Evolutionary conservation across 768 basidiomycete genomes (phyloP), one percentile per base, ranked within the genome.

Genomic region (Lactifluus volemus): DNA sequence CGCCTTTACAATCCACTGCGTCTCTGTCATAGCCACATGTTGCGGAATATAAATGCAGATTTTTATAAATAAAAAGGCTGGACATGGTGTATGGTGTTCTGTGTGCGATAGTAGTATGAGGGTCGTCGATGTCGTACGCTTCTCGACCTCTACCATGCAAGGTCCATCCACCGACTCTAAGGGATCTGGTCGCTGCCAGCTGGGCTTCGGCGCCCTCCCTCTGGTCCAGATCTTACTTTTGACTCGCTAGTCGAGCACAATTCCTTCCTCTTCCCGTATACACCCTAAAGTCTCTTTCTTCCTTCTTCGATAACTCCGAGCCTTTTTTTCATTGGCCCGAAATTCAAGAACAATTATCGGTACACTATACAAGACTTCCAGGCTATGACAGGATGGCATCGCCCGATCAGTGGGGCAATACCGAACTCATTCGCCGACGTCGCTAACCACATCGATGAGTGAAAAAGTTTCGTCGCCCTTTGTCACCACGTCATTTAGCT

Each of bases 231-330:
- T 64, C 73, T 79, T 69, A 76, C 82, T 48, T 90, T 90, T 69
- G 79, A 81, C 55, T 74, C 73, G 39, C 80, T 91, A 48, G 72
- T 85, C 65, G 74, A 79, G 55, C 75, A 78, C 56, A 90, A 89
- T 69, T 82, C 80, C 38, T 89, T 88, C 73, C 79, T 91, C 67
- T 91, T 87, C 76, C 86, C 47, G 82, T 91, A 14, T 84, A 90
- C 70, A 89, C 88, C 39, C 88, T n/a, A n/a, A 32, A 83, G 68
- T 77, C 79, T 58, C 77, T 73, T 47, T 80, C 81, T 1, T 79
- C 71, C 19, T 78, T 79, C 65, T 73, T 76, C 67, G 81, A 83
- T 68, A 73, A 76, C 42, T 73, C 77, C 4, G 81, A 87, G 68
- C 79, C 84, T 1, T 86, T 79, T 89, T 90, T 65, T 25, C 25